Percentiles rank a stretch among this genome's conserved stretches.
Conservation (phyloP, 179 eudicot genomes). For the Drosera spatulata region DNA sequence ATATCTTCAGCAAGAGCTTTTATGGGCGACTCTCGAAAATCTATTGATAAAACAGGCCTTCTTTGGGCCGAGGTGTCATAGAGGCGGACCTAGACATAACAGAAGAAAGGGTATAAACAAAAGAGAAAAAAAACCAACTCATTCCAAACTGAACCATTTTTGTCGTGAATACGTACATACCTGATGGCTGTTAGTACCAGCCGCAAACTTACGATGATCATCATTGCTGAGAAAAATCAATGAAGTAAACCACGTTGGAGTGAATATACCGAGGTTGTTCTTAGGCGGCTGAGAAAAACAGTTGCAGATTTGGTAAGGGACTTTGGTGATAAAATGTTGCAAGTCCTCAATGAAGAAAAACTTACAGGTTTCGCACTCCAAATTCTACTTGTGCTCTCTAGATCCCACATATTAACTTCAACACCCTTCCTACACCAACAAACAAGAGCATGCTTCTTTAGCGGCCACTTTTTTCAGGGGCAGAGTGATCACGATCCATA, state of each 20-base stretch:
- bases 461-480: neutral
- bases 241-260: constrained; percentile 87
- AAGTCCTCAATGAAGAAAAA: neutral
- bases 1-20: constrained; percentile 77
- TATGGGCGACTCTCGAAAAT: constrained; percentile 75
- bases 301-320: neutral
- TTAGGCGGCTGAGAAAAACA: constrained; percentile 57
- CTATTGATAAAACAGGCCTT: constrained; percentile 80
- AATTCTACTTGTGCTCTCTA: constrained; percentile 26
- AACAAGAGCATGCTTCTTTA: neutral
- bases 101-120: neutral
- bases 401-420: constrained; percentile 65
- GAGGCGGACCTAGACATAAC: constrained; percentile 56
- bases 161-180: constrained; percentile 18
- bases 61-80: constrained; percentile 88
- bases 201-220: constrained; percentile 88
- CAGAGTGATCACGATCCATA: neutral
- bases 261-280: constrained; percentile 77
- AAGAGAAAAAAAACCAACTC: neutral
- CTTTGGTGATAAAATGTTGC: no score
- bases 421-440: constrained; percentile 42
- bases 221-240: constrained; percentile 68
- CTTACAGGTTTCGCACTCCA: constrained; percentile 64
- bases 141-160: no score
- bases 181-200: constrained; percentile 86